Evolutionary conservation across 2,329 filamentous ascomycete species (phyloP).

Genomic region (Botrytis paeoniae): DNA sequence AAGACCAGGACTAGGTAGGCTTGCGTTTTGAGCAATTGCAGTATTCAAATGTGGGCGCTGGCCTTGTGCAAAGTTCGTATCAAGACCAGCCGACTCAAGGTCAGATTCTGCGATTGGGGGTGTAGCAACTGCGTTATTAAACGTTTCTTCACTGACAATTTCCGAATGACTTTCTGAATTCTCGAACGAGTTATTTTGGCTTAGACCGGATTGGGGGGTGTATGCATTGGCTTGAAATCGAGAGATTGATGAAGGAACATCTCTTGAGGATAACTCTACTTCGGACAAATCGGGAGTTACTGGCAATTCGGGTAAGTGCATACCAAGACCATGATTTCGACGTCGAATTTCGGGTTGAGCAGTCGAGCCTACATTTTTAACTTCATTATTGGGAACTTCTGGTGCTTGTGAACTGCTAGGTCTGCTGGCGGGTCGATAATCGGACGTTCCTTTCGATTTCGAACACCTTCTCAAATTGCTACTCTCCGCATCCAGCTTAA

Average conservation of each 20-base stretch:
- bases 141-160: constrained; percentile 48
- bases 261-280: constrained; percentile 42
- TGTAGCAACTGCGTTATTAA: constrained; percentile 62
- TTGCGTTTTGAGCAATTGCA: constrained; percentile 78
- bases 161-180: constrained; percentile 28
- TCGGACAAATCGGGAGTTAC: constrained; percentile 60
- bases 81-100: constrained; percentile 54
- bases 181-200: constrained; percentile 39
- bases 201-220: constrained; percentile 47
- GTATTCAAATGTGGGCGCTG: constrained; percentile 60
- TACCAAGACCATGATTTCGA: constrained; percentile 28
- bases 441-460: not conserved
- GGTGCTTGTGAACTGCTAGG: not conserved
- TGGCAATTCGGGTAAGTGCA: constrained; percentile 39
- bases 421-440: not conserved
- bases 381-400: constrained; percentile 6
- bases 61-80: constrained; percentile 49
- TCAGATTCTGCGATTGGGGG: constrained; percentile 74
- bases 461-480: constrained; percentile 3
- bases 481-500: not conserved
- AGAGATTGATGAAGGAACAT: constrained; percentile 17
- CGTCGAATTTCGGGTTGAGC: constrained; percentile 20
- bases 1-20: constrained; percentile 88
- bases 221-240: constrained; percentile 42
- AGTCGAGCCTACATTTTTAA: constrained; percentile 20